Conservation (phyloP, 257 asterid species). For the Rehmannia glutinosa region DNA sequence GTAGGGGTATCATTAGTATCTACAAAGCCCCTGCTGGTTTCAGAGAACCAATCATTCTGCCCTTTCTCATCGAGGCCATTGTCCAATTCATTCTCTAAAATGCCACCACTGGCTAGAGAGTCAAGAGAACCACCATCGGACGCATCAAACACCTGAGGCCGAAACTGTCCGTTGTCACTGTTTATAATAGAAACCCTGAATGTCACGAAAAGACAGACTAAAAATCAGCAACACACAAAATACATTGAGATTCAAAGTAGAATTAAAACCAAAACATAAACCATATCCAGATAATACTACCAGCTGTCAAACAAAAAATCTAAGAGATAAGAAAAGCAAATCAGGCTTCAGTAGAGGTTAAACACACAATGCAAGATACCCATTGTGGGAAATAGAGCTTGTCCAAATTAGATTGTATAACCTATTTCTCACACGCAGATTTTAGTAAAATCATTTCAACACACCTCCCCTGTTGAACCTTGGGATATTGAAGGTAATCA, state of each 20-base stretch:
- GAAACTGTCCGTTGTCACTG: constrained; percentile 30
- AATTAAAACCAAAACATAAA: background rate
- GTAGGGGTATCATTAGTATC: constrained; percentile 45
- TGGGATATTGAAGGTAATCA: constrained; percentile 60
- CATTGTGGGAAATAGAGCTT: too few relatives aligned
- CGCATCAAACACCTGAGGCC: constrained; percentile 29
- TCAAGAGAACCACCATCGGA: constrained; percentile 42
- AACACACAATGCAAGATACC: background rate
- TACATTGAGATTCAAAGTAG: background rate
- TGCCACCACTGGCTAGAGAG: constrained; percentile 30
- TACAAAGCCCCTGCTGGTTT: constrained; percentile 43
- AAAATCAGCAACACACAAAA: background rate
- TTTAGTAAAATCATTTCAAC: background rate
- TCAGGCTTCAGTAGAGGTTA: background rate
- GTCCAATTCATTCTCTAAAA: constrained; percentile 21
- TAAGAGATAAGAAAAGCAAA: background rate
- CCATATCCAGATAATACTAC: background rate
- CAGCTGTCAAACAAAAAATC: too few relatives aligned
- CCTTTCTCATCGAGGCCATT: constrained; percentile 28
- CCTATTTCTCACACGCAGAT: background rate
- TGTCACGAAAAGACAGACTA: background rate
- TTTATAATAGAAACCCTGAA: constrained; percentile 31
- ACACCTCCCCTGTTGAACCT: constrained; percentile 59
- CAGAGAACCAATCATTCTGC: constrained; percentile 38
- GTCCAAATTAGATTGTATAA: background rate